Evolutionary conservation across 148 eudicot genomes (phyloP).

Genomic region (Oxyria digyna): DNA sequence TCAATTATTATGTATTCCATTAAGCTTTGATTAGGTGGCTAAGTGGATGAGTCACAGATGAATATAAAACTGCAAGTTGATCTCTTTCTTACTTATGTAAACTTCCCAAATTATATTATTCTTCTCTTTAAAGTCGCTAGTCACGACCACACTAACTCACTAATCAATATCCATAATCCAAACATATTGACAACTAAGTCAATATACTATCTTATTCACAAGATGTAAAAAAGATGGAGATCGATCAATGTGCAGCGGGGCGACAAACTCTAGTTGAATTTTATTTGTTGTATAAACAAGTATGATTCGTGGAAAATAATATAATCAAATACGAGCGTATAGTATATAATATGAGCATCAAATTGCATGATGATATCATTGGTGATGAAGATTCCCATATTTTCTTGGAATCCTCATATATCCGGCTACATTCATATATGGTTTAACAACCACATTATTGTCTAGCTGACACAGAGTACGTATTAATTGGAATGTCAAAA

Average conservation of each 20-base stretch:
- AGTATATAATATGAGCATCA: background rate
- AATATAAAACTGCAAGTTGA: slow-evolving; percentile 1
- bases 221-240: background rate
- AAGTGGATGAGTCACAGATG: background rate
- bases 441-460: background rate
- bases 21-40: background rate
- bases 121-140: background rate
- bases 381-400: slow-evolving; percentile 5
- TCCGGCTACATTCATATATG: background rate
- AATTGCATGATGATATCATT: slow-evolving; percentile 5
- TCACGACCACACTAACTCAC: background rate
- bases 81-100: background rate
- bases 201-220: background rate
- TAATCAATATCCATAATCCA: background rate
- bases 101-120: background rate
- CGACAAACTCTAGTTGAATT: background rate
- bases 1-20: no score
- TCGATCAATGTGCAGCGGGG: background rate
- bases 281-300: background rate
- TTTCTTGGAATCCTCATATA: background rate
- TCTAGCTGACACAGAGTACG: no score
- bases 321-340: background rate
- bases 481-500: no score
- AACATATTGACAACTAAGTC: background rate
- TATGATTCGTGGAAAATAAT: background rate